Evolutionary conservation across 177 flowering plant genomes (phyloP), one percentile per base, ranked within the genome.

Genomic region (Vitis hybrid): DNA sequence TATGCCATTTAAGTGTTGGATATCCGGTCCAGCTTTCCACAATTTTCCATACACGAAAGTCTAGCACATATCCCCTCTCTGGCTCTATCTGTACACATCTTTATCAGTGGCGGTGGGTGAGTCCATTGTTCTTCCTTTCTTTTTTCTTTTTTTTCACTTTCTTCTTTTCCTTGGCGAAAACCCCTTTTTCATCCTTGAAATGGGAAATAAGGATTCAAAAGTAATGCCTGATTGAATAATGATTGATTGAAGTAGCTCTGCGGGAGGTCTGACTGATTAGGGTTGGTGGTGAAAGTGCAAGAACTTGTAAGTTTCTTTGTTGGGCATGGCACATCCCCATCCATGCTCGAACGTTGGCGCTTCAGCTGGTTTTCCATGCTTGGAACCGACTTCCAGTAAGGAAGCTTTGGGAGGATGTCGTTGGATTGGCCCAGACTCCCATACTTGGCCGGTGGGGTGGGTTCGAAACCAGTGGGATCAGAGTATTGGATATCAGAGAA

Each of bases 211-310:
- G 78, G 78, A 48, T 73, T 69, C 50, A 72, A 12, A 21, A 78
- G 71, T 27, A 74, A 60, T 11, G 71, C 54, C 73, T 75, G 81
- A 52, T 68, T 70, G 27, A 72, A 69, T 62, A 69, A 72, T 56
- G 78, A 18, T 35, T 76, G 75, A 69, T 58, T 73, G 19, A 67
- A 59, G 55, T 61, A 62, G 72, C 58, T 58, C 52, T 63, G 73
- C 3, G 58, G 52, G 14, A 64, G 12, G 56, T 70, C 75, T 9
- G 27, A 24, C 64, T 71, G 75, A 18, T 14, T 58, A 51, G 18
- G 63, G 50, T 6, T 56, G 62, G 62, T 74, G 30, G 15, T 63
- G 73, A 64, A 74, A 56, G 64, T 71, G 78, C 67, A 78, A 48
- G 68, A 66, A 46, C 27, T 68, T 46, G 54, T 52, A 62, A 40